Evolutionary conservation across 2,329 filamentous ascomycete species (phyloP).

Genomic region (Pezizomycotina sp.): DNA sequence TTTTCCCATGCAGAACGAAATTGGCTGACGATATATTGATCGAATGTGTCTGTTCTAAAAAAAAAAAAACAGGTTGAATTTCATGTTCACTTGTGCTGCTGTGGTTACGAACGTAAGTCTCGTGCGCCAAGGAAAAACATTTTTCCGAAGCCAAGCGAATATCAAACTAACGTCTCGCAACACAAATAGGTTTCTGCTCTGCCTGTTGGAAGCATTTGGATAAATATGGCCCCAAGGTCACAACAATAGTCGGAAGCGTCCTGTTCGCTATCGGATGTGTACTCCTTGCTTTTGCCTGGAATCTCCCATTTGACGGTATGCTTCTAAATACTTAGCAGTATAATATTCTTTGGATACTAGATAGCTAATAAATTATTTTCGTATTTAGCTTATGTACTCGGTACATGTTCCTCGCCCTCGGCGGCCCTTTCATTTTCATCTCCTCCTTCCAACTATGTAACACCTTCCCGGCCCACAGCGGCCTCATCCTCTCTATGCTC

Average conservation of each 20-base stretch:
- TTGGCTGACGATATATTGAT: slow-evolving; percentile 16
- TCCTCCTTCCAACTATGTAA: slow-evolving; percentile 73
- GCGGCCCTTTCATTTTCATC: slow-evolving; percentile 68
- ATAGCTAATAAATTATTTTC: slow-evolving; percentile 5
- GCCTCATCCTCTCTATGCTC: slow-evolving; percentile 61
- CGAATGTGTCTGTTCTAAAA: slow-evolving; percentile 9
- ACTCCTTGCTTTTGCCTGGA: slow-evolving; percentile 51
- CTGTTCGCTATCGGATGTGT: slow-evolving; percentile 54
- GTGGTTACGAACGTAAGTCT: slow-evolving; percentile 55
- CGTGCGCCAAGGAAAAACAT: background rate
- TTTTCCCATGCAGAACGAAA: background rate
- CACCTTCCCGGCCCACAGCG: slow-evolving; percentile 59
- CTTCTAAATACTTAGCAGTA: background rate
- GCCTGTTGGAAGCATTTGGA: slow-evolving; percentile 76
- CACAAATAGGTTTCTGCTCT: slow-evolving; percentile 46
- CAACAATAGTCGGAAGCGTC: slow-evolving; percentile 50
- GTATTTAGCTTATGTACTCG: slow-evolving; percentile 40
- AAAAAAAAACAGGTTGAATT: slow-evolving; percentile 42
- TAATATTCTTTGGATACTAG: background rate
- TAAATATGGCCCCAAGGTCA: slow-evolving; percentile 59
- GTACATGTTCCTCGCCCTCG: slow-evolving; percentile 60
- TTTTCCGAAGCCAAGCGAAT: slow-evolving; percentile 1
- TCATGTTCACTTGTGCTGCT: slow-evolving; percentile 85
- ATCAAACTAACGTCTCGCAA: background rate
- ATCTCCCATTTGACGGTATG: slow-evolving; percentile 51